phyloP scores from a whole-genome alignment of 1,284 basidiomycete genomes.

The Cystobasidium pallidum region DNA sequence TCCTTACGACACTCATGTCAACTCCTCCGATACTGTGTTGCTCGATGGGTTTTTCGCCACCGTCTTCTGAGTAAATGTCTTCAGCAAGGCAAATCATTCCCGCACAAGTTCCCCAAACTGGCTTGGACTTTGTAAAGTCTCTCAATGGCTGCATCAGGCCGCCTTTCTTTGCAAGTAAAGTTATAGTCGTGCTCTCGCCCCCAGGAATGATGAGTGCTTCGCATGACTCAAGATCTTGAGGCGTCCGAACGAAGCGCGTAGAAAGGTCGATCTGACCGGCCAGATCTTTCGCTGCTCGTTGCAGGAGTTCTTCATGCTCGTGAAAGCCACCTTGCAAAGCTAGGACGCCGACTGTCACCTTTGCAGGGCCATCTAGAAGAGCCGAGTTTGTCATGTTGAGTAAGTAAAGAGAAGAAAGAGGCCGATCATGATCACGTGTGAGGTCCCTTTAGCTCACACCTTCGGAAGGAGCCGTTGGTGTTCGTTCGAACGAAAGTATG shows the following conservation, averaged over 20 bases:
- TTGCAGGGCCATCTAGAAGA: conserved; percentile 9
- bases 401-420: background rate
- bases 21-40: conserved; percentile 85
- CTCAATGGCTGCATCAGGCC: conserved; percentile 79
- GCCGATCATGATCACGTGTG: background rate
- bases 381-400: conserved; percentile 16
- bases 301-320: conserved; percentile 77
- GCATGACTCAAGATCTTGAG: conserved; percentile 73
- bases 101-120: conserved; percentile 95
- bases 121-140: conserved; percentile 68
- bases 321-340: conserved; percentile 93
- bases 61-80: conserved; percentile 59
- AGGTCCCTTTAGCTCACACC: too few relatives aligned
- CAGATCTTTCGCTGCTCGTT: conserved; percentile 60
- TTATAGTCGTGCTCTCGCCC: conserved; percentile 89
- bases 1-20: conserved; percentile 77
- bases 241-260: conserved; percentile 72
- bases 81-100: conserved; percentile 88
- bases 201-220: conserved; percentile 90
- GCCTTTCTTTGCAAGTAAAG: conserved; percentile 75
- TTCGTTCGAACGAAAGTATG: too few relatives aligned
- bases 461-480: too few relatives aligned
- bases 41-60: conserved; percentile 81
- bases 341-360: conserved; percentile 56
- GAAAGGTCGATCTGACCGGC: conserved; percentile 54